Conservation (phyloP, 2,329 filamentous ascomycete species). For the Curvularia verruculosa region DNA sequence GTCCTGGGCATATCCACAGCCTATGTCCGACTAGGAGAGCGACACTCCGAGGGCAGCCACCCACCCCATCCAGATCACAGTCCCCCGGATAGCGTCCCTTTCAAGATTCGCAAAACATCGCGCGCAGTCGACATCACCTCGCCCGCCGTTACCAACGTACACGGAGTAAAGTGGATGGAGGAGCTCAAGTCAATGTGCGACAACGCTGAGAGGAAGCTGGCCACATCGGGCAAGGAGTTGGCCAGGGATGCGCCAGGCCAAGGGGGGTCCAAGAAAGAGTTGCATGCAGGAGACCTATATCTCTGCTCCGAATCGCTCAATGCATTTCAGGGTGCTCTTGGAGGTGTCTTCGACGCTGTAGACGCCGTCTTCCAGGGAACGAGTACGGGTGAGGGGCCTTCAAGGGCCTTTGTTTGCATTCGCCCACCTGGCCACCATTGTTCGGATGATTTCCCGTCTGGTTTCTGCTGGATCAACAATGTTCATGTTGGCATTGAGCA, state of each 20-base stretch:
- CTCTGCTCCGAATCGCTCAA: conserved; percentile 83
- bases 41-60: conserved; percentile 73
- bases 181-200: conserved; percentile 87
- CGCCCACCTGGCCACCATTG: conserved; percentile 96
- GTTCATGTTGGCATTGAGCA: conserved; percentile 97
- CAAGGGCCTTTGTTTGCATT: conserved; percentile 87
- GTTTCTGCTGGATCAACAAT: conserved; percentile 99
- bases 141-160: conserved; percentile 83
- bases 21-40: conserved; percentile 86
- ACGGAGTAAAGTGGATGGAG: conserved; percentile 91
- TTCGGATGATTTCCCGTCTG: conserved; percentile 84
- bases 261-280: conserved; percentile 67
- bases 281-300: conserved; percentile 92
- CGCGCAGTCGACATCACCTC: conserved; percentile 74
- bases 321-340: conserved; percentile 88
- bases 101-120: conserved; percentile 81
- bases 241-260: conserved; percentile 56
- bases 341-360: conserved; percentile 91
- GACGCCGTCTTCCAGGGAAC: conserved; percentile 75
- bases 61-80: conserved; percentile 69
- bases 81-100: conserved; percentile 69
- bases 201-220: conserved; percentile 76
- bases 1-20: conserved; percentile 83
- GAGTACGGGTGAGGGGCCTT: conserved; percentile 59
- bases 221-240: conserved; percentile 78